Evolutionary conservation across 140 eudicot genomes (phyloP).

Genomic region (Ambrosia hybrid): DNA sequence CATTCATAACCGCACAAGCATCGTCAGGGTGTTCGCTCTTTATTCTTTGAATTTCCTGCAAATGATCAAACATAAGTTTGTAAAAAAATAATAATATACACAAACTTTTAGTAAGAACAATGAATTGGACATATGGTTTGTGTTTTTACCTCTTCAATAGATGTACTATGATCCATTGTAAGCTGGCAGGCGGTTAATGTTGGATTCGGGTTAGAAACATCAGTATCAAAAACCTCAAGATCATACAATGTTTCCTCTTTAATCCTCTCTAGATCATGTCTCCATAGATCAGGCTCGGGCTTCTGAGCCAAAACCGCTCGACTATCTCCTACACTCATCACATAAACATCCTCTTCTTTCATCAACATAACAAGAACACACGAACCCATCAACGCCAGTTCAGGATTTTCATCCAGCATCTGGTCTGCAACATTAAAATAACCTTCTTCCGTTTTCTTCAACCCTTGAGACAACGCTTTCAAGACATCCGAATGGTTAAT

Average conservation of each 20-base stretch:
- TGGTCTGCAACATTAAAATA: constrained; percentile 83
- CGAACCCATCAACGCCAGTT: constrained; percentile 95
- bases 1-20: constrained; percentile 69
- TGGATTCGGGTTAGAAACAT: constrained; percentile 38
- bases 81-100: no score
- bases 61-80: constrained; percentile 21
- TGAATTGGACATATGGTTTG: no score
- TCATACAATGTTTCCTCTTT: constrained; percentile 90
- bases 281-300: constrained; percentile 81
- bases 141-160: constrained; percentile 65
- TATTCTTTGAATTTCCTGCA: constrained; percentile 81
- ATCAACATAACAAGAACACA: constrained; percentile 95
- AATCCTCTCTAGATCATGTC: constrained; percentile 89
- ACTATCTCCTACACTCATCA: constrained; percentile 97
- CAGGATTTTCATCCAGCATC: constrained; percentile 89
- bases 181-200: constrained; percentile 74
- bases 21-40: constrained; percentile 81
- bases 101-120: constrained; percentile 15
- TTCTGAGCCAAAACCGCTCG: constrained; percentile 85
- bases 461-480: constrained; percentile 75
- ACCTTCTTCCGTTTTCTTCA: constrained; percentile 86
- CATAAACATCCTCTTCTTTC: constrained; percentile 97
- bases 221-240: constrained; percentile 67
- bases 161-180: constrained; percentile 89
- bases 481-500: constrained; percentile 74